These are phyloP conservation scores for Phialophora verrucosa DNA, from an alignment of 2,329 filamentous ascomycete genomes.

Conservation along the genomic window DNA sequence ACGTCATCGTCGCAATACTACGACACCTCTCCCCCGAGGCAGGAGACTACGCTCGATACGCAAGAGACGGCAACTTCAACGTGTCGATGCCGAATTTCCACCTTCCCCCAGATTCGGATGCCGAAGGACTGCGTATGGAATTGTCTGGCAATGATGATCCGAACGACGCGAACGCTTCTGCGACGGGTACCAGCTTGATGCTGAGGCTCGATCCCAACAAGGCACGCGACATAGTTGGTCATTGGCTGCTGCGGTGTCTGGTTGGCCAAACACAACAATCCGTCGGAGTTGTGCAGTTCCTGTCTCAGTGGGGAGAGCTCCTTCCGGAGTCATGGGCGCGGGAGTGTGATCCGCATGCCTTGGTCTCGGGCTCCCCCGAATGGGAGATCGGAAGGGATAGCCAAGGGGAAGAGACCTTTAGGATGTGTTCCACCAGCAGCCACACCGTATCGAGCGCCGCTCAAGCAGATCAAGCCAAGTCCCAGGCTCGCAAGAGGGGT, in stretches of 20 bases:
- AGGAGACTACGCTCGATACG: neutral
- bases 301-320: constrained; percentile 27
- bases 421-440: neutral
- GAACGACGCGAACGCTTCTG: neutral
- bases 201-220: constrained; percentile 8
- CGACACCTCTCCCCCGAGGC: constrained; percentile 11
- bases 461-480: neutral
- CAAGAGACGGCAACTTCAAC: neutral
- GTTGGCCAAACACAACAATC: neutral
- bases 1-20: constrained; percentile 26
- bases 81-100: neutral
- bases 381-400: constrained; percentile 11
- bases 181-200: neutral
- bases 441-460: neutral
- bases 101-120: neutral
- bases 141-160: neutral
- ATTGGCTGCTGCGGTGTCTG: constrained; percentile 22
- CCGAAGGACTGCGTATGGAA: neutral
- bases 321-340: constrained; percentile 34
- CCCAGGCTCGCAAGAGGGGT: constrained; percentile 33
- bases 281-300: constrained; percentile 12
- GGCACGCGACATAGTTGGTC: constrained; percentile 14
- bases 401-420: constrained; percentile 11
- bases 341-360: constrained; percentile 25
- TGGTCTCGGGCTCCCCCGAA: constrained; percentile 14